Evolutionary conservation across 2,329 filamentous ascomycete species (phyloP).

Genomic region (Amauroascus verrucosus): DNA sequence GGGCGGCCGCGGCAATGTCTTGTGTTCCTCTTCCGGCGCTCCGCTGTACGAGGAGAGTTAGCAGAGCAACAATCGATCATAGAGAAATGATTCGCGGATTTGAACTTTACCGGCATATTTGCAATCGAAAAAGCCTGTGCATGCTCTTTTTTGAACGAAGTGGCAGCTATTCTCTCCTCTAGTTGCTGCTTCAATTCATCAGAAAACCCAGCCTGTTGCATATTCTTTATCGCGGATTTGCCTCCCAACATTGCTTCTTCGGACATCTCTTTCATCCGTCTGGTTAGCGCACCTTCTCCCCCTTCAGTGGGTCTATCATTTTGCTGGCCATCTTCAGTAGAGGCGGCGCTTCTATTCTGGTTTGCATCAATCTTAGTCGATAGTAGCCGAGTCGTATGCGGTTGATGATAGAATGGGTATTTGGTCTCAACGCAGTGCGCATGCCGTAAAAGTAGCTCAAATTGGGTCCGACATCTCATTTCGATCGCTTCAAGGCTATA

Average conservation of each 20-base stretch:
- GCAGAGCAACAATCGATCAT: background rate
- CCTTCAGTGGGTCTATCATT: conserved; percentile 15
- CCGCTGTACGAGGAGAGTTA: conserved; percentile 21
- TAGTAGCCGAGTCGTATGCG: background rate
- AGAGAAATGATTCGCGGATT: background rate
- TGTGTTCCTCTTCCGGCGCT: conserved; percentile 59
- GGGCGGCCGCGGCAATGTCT: conserved; percentile 54
- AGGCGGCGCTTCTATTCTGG: conserved; percentile 9
- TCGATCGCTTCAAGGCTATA: background rate
- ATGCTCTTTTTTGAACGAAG: conserved; percentile 46
- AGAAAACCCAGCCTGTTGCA: conserved; percentile 54
- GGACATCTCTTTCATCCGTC: conserved; percentile 49
- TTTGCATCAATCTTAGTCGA: conserved; percentile 11
- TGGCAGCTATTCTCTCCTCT: conserved; percentile 48
- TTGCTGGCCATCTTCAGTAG: background rate
- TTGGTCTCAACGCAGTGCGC: conserved; percentile 14
- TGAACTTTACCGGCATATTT: conserved; percentile 39
- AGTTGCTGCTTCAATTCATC: conserved; percentile 49
- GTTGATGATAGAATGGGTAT: background rate
- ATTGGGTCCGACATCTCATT: conserved; percentile 4
- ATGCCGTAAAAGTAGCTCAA: conserved; percentile 17
- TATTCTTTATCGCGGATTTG: conserved; percentile 44
- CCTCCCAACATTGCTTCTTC: conserved; percentile 50
- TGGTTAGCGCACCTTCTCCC: conserved; percentile 47
- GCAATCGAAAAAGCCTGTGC: conserved; percentile 45